Conservation (phyloP, 1,139 yeast genomes). For the Kurtzmaniella quercitrusa region DNA sequence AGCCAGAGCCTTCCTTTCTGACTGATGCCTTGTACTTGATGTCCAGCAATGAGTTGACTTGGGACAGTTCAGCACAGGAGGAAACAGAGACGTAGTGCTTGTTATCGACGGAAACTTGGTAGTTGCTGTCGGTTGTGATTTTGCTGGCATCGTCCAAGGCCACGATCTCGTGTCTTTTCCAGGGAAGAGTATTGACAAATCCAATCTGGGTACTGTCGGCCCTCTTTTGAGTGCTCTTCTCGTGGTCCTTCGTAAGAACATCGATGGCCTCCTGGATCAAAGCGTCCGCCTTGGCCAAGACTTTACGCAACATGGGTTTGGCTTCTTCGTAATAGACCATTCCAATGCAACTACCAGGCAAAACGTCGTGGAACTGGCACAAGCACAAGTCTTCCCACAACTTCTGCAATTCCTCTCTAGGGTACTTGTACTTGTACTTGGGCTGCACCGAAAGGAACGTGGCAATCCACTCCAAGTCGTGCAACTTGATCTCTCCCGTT, state of each 20-base stretch:
- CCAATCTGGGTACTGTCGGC: conserved; percentile 14
- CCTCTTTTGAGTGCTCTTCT: conserved; percentile 3
- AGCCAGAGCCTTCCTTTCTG: conserved; percentile 34
- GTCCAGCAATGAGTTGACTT: conserved; percentile 14
- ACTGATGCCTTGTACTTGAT: conserved; percentile 48
- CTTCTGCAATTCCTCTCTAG: conserved; percentile 57
- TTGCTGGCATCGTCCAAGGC: conserved; percentile 18
- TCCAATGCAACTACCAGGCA: conserved; percentile 95
- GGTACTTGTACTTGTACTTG: conserved; percentile 57
- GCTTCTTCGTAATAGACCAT: conserved; percentile 89
- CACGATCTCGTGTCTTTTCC: conserved; percentile 59
- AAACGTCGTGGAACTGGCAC: conserved; percentile 94
- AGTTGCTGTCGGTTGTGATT: conserved; percentile 2
- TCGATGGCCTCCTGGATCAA: conserved; percentile 51
- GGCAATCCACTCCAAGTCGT: conserved; percentile 81
- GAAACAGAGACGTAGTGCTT: conserved; percentile 10
- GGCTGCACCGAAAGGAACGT: conserved; percentile 62
- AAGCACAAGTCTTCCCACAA: conserved; percentile 87
- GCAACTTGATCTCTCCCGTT: conserved; percentile 69
- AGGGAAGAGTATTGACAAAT: conserved; percentile 60
- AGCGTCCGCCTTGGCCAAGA: conserved; percentile 48
- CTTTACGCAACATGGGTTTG: conserved; percentile 66
- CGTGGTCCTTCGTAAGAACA: conserved; percentile 6
- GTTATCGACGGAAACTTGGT: conserved; percentile 8
- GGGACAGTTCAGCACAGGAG: conserved; percentile 11